phyloP scores from a whole-genome alignment of 805 yeast species.

The Pichia paraexigua region DNA sequence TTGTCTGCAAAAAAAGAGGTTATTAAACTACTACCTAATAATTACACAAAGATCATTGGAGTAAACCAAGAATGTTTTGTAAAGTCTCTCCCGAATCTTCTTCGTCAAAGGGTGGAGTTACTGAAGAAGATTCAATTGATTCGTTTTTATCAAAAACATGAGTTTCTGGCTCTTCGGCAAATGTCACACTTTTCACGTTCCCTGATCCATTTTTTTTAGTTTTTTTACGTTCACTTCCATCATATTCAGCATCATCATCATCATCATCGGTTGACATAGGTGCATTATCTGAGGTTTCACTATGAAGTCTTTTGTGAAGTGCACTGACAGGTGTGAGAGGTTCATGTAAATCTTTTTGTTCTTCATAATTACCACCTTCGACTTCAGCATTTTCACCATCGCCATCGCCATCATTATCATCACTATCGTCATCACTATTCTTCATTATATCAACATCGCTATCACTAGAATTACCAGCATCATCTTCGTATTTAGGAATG shows the following conservation, averaged over 20 bases:
- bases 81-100: background rate
- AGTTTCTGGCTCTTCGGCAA: conserved; percentile 4
- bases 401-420: background rate
- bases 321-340: background rate
- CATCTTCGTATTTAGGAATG: conserved; percentile 12
- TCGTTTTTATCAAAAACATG: conserved; percentile 2
- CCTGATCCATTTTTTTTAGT: background rate
- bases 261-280: conserved; percentile 5
- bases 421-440: conserved; percentile 2
- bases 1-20: too few relatives aligned
- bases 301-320: background rate
- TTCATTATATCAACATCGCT: background rate
- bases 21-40: background rate
- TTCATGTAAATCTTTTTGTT: background rate
- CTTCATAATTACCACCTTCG: background rate
- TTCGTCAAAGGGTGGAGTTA: background rate
- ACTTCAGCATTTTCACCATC: background rate
- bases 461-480: conserved; percentile 8
- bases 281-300: background rate
- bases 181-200: conserved; percentile 1
- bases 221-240: background rate
- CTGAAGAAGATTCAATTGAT: background rate
- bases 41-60: background rate
- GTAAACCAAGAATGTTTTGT: background rate
- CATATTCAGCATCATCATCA: conserved; percentile 1